These are phyloP conservation scores for Backusella sp. DNA, from an alignment of 192 early-diverging fungal species.

Conservation along the genomic window DNA sequence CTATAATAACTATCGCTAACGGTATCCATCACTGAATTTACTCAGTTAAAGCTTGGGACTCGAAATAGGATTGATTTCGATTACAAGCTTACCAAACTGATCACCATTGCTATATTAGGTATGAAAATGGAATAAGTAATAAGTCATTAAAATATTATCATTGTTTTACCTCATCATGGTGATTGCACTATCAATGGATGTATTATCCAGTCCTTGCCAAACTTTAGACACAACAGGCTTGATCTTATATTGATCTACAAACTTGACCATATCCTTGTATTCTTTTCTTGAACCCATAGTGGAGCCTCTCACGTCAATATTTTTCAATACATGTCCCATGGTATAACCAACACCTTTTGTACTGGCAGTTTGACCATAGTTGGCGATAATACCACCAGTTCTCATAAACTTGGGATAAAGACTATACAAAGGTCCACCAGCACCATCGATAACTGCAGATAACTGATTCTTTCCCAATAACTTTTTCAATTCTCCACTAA, in stretches of 20 bases:
- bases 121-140: neutral
- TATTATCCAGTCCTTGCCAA: constrained; percentile 46
- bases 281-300: constrained; percentile 66
- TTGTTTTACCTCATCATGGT: constrained; percentile 30
- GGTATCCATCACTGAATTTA: neutral
- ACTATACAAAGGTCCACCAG: constrained; percentile 50
- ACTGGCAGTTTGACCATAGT: constrained; percentile 59
- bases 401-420: constrained; percentile 45
- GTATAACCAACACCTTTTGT: constrained; percentile 40
- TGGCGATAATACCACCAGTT: constrained; percentile 52
- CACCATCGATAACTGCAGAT: constrained; percentile 65
- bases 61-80: constrained; percentile 14
- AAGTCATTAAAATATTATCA: neutral
- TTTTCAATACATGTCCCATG: constrained; percentile 54
- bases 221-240: constrained; percentile 55
- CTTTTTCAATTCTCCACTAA: constrained; percentile 44
- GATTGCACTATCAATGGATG: constrained; percentile 26
- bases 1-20: neutral
- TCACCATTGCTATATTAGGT: constrained; percentile 26
- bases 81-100: constrained; percentile 41
- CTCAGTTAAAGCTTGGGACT: constrained; percentile 9
- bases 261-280: constrained; percentile 59
- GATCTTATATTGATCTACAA: constrained; percentile 56
- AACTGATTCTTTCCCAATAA: constrained; percentile 36
- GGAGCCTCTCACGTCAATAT: constrained; percentile 59